These are phyloP conservation scores for apple (Malus domestica) DNA, from an alignment of 306 rosid genomes.

Conservation along the genomic window DNA sequence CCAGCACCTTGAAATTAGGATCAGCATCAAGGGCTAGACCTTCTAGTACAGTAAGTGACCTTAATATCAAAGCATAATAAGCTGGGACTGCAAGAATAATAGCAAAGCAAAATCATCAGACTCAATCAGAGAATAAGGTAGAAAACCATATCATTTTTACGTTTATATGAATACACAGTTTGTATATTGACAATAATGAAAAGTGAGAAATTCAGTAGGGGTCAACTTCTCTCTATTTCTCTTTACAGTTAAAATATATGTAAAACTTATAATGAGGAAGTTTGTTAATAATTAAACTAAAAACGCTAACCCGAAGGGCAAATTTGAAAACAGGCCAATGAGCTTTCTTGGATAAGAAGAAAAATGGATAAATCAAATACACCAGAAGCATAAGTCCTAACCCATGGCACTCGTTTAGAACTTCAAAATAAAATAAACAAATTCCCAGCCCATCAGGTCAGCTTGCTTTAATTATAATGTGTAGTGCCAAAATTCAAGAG, in stretches of 20 bases:
- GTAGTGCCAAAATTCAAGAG: neutral
- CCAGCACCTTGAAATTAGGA: slow-evolving; percentile 95
- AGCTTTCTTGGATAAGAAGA: neutral
- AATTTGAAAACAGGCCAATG: neutral
- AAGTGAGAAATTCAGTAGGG: neutral
- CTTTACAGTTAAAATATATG: neutral
- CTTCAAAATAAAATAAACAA: neutral
- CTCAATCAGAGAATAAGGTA: slow-evolving; percentile 11
- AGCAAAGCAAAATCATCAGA: slow-evolving; percentile 21
- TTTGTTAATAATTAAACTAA: neutral
- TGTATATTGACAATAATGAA: slow-evolving; percentile 4
- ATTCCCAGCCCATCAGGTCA: neutral
- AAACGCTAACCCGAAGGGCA: too few relatives aligned
- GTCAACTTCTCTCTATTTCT: neutral
- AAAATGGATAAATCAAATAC: neutral
- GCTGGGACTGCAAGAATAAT: slow-evolving; percentile 64
- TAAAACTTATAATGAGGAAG: neutral
- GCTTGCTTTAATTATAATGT: neutral
- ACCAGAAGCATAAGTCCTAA: neutral
- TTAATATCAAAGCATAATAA: slow-evolving; percentile 84
- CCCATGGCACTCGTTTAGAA: neutral
- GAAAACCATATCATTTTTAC: neutral
- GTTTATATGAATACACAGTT: slow-evolving; percentile 10
- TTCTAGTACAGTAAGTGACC: slow-evolving; percentile 92
- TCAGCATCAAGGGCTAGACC: slow-evolving; percentile 91